Conservation (phyloP, 176 grass and related monocot genomes). For the Alloteropsis semialata region DNA sequence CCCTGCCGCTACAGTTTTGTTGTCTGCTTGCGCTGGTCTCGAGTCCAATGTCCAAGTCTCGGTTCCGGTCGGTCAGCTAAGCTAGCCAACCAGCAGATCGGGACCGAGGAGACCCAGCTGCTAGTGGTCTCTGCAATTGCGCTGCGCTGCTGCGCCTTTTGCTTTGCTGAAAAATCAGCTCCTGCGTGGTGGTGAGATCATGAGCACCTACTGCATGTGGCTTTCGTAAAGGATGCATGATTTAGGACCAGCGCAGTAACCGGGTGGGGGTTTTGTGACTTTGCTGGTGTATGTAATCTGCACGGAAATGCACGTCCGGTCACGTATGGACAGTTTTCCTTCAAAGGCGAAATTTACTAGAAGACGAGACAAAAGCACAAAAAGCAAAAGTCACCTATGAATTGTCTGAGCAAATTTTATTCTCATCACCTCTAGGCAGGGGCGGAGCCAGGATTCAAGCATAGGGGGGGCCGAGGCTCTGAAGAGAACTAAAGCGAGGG, state of each 20-base stretch:
- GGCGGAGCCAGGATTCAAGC: too few species aligned
- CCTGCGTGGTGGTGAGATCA: not conserved
- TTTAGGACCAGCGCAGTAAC: not conserved
- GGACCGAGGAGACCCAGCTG: not conserved
- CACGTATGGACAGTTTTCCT: not conserved
- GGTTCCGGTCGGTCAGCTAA: not conserved
- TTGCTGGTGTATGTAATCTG: not conserved
- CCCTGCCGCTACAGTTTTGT: not conserved
- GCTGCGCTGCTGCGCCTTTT: not conserved
- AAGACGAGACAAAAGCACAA: too few species aligned
- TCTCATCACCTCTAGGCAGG: too few species aligned
- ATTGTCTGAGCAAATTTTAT: not conserved
- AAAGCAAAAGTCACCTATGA: not conserved
- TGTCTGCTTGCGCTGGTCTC: not conserved
- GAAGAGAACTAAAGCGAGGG: too few species aligned
- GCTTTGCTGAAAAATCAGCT: not conserved
- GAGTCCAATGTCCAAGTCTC: conserved; percentile 23
- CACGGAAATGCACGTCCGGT: not conserved
- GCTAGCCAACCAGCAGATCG: not conserved
- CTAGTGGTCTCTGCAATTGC: not conserved
- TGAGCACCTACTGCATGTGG: too few species aligned
- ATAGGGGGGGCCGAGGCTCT: too few species aligned
- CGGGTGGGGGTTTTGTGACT: not conserved
- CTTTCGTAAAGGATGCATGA: not conserved
- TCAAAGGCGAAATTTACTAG: too few species aligned